These are phyloP conservation scores for Rauvolfia tetraphylla DNA, from an alignment of 257 asterid species.

Conservation along the genomic window DNA sequence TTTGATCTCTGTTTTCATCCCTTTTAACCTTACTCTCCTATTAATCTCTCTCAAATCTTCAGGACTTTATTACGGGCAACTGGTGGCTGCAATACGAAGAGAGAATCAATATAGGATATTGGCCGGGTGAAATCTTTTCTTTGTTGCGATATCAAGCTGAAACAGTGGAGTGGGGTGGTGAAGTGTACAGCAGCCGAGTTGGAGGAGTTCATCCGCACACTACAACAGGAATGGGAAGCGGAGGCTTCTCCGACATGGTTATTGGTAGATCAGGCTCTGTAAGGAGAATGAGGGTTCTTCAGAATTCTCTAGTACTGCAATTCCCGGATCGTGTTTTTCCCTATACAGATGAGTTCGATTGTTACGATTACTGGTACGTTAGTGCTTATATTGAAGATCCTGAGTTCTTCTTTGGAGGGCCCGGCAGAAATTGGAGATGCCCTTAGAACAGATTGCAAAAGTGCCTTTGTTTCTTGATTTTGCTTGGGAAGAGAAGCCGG, in stretches of 20 bases:
- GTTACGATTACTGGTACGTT: conserved; percentile 32
- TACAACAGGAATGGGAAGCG: conserved; percentile 56
- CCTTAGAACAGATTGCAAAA: conserved; percentile 16
- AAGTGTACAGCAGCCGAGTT: conserved; percentile 54
- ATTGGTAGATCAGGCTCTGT: conserved; percentile 34
- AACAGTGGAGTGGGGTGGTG: conserved; percentile 76
- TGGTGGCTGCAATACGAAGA: conserved; percentile 74
- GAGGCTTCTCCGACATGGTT: conserved; percentile 25
- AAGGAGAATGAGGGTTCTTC: conserved; percentile 46
- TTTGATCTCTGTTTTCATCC: not conserved
- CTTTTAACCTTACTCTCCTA: too few species aligned
- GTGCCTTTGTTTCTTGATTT: not conserved
- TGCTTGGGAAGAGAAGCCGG: too few species aligned
- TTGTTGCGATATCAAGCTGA: conserved; percentile 30
- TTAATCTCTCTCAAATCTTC: not conserved
- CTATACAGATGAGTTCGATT: conserved; percentile 48
- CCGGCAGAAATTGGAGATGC: conserved; percentile 42
- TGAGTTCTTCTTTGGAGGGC: conserved; percentile 69
- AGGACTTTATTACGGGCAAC: conserved; percentile 49
- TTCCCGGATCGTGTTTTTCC: conserved; percentile 33
- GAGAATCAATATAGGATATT: conserved; percentile 48
- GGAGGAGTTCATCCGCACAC: conserved; percentile 59
- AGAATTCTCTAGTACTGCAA: conserved; percentile 23
- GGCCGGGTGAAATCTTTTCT: conserved; percentile 49
- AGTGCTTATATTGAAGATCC: conserved; percentile 57